phyloP scores from a whole-genome alignment of 257 asterid species.

The Marsdenia floribunda region DNA sequence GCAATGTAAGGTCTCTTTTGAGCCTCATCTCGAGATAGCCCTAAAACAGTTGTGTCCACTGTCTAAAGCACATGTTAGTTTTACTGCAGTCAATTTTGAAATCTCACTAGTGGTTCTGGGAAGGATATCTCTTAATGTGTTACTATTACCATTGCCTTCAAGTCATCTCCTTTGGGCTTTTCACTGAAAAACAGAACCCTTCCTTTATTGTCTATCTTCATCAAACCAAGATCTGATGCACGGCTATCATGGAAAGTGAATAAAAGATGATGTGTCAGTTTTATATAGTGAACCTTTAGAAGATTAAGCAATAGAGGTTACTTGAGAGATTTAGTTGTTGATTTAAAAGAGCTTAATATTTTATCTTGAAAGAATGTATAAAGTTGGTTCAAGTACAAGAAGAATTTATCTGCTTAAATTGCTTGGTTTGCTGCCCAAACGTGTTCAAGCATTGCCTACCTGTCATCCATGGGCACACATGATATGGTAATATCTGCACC shows the following conservation, averaged over 20 bases:
- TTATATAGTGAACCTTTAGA: not conserved
- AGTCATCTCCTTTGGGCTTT: slow-evolving; percentile 72
- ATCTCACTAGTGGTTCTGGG: slow-evolving; percentile 8
- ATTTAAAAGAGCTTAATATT: not conserved
- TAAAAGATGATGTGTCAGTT: slow-evolving; percentile 10
- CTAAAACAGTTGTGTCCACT: slow-evolving; percentile 84
- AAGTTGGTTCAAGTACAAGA: not conserved
- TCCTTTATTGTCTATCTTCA: slow-evolving; percentile 81
- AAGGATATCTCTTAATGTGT: slow-evolving; percentile 12
- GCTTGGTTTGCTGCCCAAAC: not conserved
- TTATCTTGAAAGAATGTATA: not conserved
- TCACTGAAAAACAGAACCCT: slow-evolving; percentile 75
- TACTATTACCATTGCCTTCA: slow-evolving; percentile 78
- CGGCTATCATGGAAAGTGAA: slow-evolving; percentile 60
- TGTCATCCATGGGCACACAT: slow-evolving; percentile 68
- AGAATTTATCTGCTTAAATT: not conserved
- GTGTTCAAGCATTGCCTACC: slow-evolving; percentile 32
- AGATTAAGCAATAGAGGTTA: not conserved
- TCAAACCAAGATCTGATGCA: slow-evolving; percentile 93
- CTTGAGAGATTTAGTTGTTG: not conserved
- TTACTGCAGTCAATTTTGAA: slow-evolving; percentile 8
- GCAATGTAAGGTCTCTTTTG: slow-evolving; percentile 89
- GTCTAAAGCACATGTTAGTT: slow-evolving; percentile 49
- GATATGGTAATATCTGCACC: slow-evolving; percentile 95
- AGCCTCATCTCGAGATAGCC: slow-evolving; percentile 84